These are phyloP conservation scores for Penicillium sp. DNA, from an alignment of 2,329 filamentous ascomycete genomes.

Conservation along the genomic window DNA sequence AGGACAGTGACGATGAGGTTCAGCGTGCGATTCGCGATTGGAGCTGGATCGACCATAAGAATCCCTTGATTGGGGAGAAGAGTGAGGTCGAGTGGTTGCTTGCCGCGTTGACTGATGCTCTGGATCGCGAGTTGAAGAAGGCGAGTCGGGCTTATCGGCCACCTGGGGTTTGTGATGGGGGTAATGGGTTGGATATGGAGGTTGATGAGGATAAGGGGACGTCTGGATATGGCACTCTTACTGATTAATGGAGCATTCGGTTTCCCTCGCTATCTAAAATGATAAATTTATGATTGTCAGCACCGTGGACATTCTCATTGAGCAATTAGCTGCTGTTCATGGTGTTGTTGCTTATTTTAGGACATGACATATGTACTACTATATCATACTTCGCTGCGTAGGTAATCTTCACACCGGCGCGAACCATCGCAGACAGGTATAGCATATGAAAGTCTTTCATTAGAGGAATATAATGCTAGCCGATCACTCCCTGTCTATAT, in stretches of 20 bases:
- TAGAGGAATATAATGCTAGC: too few relatives aligned
- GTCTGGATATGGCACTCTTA: background rate
- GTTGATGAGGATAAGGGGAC: background rate
- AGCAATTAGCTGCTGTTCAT: too few relatives aligned
- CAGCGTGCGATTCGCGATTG: constrained; percentile 18
- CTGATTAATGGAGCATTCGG: background rate
- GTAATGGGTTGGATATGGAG: background rate
- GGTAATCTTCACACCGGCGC: too few relatives aligned
- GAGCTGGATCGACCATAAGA: constrained; percentile 40
- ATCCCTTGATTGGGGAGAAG: constrained; percentile 39
- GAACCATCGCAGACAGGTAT: too few relatives aligned
- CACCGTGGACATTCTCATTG: too few relatives aligned
- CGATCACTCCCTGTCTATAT: too few relatives aligned
- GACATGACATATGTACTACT: too few relatives aligned
- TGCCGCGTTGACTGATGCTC: constrained; percentile 33
- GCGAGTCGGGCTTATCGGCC: constrained; percentile 23
- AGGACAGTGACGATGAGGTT: constrained; percentile 4
- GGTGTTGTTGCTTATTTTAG: too few relatives aligned
- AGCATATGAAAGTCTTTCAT: too few relatives aligned
- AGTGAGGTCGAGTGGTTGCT: constrained; percentile 44
- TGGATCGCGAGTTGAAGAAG: constrained; percentile 36
- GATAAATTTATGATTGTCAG: too few relatives aligned
- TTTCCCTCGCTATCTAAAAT: background rate
- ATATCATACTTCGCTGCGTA: too few relatives aligned
- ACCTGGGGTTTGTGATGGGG: background rate